These are phyloP conservation scores for Schizophyllum commune DNA, from an alignment of 1,284 basidiomycete genomes.

Conservation along the genomic window DNA sequence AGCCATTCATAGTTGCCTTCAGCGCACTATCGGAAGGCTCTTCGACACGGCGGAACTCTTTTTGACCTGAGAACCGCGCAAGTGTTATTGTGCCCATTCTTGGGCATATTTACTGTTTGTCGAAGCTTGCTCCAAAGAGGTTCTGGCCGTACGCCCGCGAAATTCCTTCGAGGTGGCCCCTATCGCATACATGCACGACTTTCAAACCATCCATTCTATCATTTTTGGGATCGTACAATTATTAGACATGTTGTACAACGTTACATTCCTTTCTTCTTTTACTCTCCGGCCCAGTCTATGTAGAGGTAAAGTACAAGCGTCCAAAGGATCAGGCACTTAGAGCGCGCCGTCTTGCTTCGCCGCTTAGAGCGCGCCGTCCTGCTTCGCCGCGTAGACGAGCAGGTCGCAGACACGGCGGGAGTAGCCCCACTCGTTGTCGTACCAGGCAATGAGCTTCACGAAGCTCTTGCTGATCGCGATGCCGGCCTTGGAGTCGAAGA, in stretches of 20 bases:
- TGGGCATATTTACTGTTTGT: too few species aligned
- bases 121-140: too few species aligned
- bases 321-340: too few species aligned
- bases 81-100: too few species aligned
- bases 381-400: slow-evolving; percentile 68
- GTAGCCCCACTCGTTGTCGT: slow-evolving; percentile 98
- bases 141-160: too few species aligned
- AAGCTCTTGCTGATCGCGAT: slow-evolving; percentile 92
- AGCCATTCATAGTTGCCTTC: too few species aligned
- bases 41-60: too few species aligned
- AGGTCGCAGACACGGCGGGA: slow-evolving; percentile 92
- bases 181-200: too few species aligned
- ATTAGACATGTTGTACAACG: neutral
- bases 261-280: neutral
- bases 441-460: slow-evolving; percentile 94
- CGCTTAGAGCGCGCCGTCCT: slow-evolving; percentile 47
- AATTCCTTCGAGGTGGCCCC: too few species aligned
- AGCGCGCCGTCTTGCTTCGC: slow-evolving; percentile 39
- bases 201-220: neutral
- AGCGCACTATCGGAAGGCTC: too few species aligned
- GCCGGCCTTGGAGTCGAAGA: slow-evolving; percentile 91
- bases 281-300: neutral
- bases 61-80: too few species aligned
- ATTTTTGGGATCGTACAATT: neutral
- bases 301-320: neutral